phyloP scores from a whole-genome alignment of 257 asterid species.

The Paraleonurus japonicus region DNA sequence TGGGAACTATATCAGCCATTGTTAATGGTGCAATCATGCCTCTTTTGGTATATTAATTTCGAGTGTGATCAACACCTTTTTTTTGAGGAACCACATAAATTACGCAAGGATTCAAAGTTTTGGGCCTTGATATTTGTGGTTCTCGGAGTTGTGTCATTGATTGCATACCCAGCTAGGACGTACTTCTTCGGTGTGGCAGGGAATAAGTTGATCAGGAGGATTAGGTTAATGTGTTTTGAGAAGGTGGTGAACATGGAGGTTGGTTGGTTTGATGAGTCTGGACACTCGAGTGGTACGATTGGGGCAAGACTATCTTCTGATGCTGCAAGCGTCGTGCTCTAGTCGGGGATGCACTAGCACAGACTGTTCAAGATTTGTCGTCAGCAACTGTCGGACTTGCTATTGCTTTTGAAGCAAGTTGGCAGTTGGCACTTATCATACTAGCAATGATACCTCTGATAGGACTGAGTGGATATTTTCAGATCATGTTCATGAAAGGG shows the following conservation, averaged over 20 bases:
- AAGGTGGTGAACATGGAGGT: constrained; percentile 65
- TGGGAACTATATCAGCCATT: constrained; percentile 47
- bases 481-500: constrained; percentile 52
- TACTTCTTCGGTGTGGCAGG: constrained; percentile 63
- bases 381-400: constrained; percentile 47
- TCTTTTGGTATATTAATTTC: constrained; percentile 46
- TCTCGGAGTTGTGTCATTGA: constrained; percentile 40
- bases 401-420: constrained; percentile 69
- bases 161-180: constrained; percentile 50
- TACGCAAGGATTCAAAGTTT: constrained; percentile 50
- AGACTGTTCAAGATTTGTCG: constrained; percentile 52
- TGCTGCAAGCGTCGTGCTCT: constrained; percentile 63
- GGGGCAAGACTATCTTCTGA: constrained; percentile 69
- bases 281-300: constrained; percentile 58
- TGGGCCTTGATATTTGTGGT: constrained; percentile 57
- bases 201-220: constrained; percentile 49
- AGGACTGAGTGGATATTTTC: constrained; percentile 47
- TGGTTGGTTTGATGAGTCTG: constrained; percentile 61
- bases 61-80: constrained; percentile 49
- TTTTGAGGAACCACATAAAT: constrained; percentile 42
- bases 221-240: constrained; percentile 57
- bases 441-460: constrained; percentile 57
- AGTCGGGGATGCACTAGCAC: constrained; percentile 59
- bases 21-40: constrained; percentile 66
- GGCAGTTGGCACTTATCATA: constrained; percentile 67